Evolutionary conservation across 139 green algal species (phyloP).

Genomic region (Mesotaenium endlicherianum): DNA sequence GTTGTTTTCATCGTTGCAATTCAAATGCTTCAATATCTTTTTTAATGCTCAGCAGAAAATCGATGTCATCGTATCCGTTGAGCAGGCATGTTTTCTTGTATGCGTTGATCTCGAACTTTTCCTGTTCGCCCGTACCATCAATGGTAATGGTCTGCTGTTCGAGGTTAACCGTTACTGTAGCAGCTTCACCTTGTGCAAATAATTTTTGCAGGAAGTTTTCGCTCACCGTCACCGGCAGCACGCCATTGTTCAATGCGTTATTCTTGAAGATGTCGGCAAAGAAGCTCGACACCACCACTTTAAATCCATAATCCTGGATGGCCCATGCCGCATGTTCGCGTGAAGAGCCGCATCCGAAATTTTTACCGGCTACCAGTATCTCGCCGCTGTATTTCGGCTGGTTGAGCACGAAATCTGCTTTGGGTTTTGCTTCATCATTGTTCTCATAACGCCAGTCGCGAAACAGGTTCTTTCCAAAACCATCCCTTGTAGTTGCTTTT

Average conservation of each 20-base stretch:
- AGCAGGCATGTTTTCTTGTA: too few species aligned
- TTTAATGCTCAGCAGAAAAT: too few species aligned
- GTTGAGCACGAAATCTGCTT: conserved; percentile 59
- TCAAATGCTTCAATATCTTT: too few species aligned
- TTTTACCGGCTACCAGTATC: conserved; percentile 59
- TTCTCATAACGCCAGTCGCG: conserved; percentile 57
- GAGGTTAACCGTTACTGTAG: background rate
- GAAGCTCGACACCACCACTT: conserved; percentile 54
- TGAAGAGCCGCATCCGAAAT: conserved; percentile 58
- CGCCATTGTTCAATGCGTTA: conserved; percentile 64
- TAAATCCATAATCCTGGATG: conserved; percentile 58
- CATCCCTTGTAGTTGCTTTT: conserved; percentile 59
- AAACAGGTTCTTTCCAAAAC: conserved; percentile 54
- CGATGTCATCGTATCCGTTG: too few species aligned
- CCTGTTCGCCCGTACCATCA: background rate
- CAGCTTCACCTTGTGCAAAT: conserved; percentile 39
- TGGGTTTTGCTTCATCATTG: conserved; percentile 23
- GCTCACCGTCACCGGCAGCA: conserved; percentile 56
- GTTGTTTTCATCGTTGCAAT: too few species aligned
- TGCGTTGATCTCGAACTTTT: too few species aligned
- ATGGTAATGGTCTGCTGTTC: background rate
- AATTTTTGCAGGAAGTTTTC: conserved; percentile 31
- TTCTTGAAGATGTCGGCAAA: conserved; percentile 64
- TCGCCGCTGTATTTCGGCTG: conserved; percentile 33
- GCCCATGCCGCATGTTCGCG: conserved; percentile 58